Base-by-base conservation (phyloP, 2,329 filamentous ascomycete species). In the Lecanicillium sp. region DNA sequence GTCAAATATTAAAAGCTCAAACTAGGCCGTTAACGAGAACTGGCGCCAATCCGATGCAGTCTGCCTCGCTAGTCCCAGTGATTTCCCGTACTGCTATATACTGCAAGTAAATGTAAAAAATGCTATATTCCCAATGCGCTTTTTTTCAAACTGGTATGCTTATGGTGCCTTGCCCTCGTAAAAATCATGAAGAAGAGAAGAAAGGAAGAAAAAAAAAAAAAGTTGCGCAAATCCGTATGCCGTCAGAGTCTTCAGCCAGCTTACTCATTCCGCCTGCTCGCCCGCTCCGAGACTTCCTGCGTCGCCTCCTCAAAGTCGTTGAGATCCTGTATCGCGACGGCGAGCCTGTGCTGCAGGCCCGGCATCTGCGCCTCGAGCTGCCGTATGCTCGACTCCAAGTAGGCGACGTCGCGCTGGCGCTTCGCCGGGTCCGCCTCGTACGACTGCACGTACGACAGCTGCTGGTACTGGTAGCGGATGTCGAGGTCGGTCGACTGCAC, bases 271-370 rank as follows among this genome's bases (percentile, higher is more conserved):
- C n/a, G n/a, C n/a, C n/a, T n/a, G n/a, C n/a, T n/a, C n/a, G n/a
- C n/a, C 12, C 35, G 4, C 17, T 21, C 12, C 4, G 19, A 21
- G 5, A 19, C 15, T 21, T 20, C 19, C 17, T 19, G 35, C 2
- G 48, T 49, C 8, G 35, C 36, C 12, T 49, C 49, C 11, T 51
- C 49, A 12, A 48, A 51, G 21, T 51, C 49, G 12, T 23, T 14
- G 3, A 51, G 44, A 10, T 51, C 49, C 15, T 48, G 38, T 19
- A 43, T 21, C 9, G 49, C 49, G 3, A 38, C 32, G 9, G 37
- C 35, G n/a, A 51, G 33, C 5, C 15, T 42, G 23, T 41, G 12
- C 33, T 44, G 43, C 19, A 45, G 33, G 21, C 26, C 30, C n/a
- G 21, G 26, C 21, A 49, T 33, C n/a, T 35, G 32, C 6, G 12